Percentiles rank a stretch among this genome's conserved stretches.
phyloP scores from a whole-genome alignment of 176 grass and related monocot genomes.

The Zea luxurians region DNA sequence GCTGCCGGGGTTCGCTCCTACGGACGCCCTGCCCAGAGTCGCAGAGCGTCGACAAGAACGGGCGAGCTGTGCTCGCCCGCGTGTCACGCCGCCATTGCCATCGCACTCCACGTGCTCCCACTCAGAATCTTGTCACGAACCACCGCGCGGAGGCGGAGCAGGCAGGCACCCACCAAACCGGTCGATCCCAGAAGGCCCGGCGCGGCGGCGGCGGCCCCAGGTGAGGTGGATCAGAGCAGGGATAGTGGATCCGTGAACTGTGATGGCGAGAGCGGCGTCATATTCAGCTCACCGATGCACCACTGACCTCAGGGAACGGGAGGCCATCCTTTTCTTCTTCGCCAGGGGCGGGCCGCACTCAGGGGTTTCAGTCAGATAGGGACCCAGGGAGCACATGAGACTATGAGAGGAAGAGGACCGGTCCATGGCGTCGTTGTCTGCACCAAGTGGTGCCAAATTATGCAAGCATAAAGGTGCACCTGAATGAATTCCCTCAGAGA shows the following conservation, averaged over 20 bases:
- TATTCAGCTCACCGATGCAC: constrained; percentile 30
- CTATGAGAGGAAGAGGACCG: not conserved
- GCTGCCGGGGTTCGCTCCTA: not conserved
- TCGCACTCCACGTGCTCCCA: constrained; percentile 41
- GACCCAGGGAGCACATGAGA: constrained; percentile 44
- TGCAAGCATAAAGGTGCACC: constrained; percentile 15
- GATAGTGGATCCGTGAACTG: constrained; percentile 26
- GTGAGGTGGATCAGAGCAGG: not conserved
- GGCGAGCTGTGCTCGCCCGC: not conserved
- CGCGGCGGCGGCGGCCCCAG: not conserved
- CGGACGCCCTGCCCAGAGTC: not conserved
- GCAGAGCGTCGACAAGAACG: constrained; percentile 40
- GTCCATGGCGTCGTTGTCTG: constrained; percentile 36
- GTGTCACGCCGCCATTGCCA: constrained; percentile 4
- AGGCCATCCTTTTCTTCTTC: constrained; percentile 1
- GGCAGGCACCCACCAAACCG: not conserved
- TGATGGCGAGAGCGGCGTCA: constrained; percentile 40
- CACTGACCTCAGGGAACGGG: constrained; percentile 29
- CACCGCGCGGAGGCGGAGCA: not conserved
- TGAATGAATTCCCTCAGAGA: constrained; percentile 27
- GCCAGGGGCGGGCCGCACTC: constrained; percentile 15
- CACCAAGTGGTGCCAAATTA: constrained; percentile 25
- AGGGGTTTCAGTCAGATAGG: constrained; percentile 41
- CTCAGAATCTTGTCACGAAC: constrained; percentile 38
- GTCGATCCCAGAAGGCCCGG: constrained; percentile 1